phyloP scores from a whole-genome alignment of 805 yeast species.

The Candida ortonii region DNA sequence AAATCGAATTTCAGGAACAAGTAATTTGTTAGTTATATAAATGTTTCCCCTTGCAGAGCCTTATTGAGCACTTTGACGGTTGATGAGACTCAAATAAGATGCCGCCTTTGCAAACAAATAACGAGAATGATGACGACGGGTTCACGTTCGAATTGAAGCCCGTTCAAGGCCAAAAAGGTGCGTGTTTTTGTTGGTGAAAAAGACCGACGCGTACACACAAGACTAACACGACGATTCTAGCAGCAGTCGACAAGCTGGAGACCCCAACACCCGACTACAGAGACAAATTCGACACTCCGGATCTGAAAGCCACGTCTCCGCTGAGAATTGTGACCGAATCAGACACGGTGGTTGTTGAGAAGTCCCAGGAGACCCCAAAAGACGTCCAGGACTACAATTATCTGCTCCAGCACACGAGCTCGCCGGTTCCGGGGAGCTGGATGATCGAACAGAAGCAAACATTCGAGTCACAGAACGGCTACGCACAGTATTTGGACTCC shows the following conservation, averaged over 20 bases:
- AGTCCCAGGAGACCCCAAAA: conserved; percentile 12
- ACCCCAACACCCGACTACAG: conserved; percentile 13
- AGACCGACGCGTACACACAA: conserved; percentile 9
- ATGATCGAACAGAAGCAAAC: conserved; percentile 14
- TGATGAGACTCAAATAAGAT: conserved; percentile 3
- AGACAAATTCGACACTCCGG: conserved; percentile 18
- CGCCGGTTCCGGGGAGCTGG: conserved; percentile 33
- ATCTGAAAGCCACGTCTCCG: conserved; percentile 28
- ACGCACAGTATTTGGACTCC: conserved; percentile 17
- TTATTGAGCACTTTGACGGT: not conserved
- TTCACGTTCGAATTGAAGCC: conserved; percentile 17
- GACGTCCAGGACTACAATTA: conserved; percentile 26
- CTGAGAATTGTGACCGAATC: conserved; percentile 12
- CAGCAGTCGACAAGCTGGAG: conserved; percentile 3
- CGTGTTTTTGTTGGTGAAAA: not conserved
- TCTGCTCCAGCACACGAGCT: conserved; percentile 23
- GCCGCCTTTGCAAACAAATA: conserved; percentile 3
- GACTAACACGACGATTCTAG: conserved; percentile 6
- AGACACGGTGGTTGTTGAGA: not conserved
- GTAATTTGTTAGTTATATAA: not conserved
- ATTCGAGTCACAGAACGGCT: conserved; percentile 11
- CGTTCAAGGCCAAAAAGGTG: conserved; percentile 5
- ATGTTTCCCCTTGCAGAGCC: not conserved
- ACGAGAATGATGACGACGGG: conserved; percentile 9
- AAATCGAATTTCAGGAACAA: not conserved